A percentile compares a stretch with the other conserved stretches of the same genome.
phyloP scores from a whole-genome alignment of 2,329 filamentous ascomycete genomes.

The Botrytis medusae region DNA sequence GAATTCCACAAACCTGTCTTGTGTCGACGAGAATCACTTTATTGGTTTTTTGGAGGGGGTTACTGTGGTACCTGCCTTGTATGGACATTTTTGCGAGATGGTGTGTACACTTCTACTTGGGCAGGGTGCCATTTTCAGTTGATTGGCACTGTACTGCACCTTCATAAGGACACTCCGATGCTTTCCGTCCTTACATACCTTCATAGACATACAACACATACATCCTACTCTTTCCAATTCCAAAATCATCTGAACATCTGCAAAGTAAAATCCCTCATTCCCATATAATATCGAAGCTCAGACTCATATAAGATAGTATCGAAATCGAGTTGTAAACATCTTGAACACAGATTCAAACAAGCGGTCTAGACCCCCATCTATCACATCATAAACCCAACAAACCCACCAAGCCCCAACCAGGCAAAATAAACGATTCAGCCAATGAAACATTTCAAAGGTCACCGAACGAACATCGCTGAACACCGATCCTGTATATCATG shows the following conservation, averaged over 20 bases:
- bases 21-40: neutral
- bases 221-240: neutral
- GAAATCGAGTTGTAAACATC: neutral
- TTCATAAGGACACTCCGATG: neutral
- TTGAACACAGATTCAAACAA: neutral
- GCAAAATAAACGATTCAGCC: constrained; percentile 30
- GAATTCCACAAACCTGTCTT: neutral
- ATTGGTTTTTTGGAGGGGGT: neutral
- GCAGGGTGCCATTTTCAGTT: neutral
- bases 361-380: constrained; percentile 25
- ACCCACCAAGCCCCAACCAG: constrained; percentile 25
- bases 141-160: neutral
- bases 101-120: neutral
- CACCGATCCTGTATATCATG: neutral
- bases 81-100: neutral
- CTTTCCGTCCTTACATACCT: neutral
- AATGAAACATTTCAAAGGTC: constrained; percentile 7
- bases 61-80: neutral
- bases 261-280: neutral
- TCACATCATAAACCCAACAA: neutral
- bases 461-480: constrained; percentile 18
- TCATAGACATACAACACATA: neutral
- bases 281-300: neutral
- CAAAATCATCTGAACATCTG: neutral
- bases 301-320: neutral